A percentile compares a stretch with the other conserved stretches of the same genome.
Conservation (phyloP, 148 eudicot species). For the Pharnaceum exiguum region DNA sequence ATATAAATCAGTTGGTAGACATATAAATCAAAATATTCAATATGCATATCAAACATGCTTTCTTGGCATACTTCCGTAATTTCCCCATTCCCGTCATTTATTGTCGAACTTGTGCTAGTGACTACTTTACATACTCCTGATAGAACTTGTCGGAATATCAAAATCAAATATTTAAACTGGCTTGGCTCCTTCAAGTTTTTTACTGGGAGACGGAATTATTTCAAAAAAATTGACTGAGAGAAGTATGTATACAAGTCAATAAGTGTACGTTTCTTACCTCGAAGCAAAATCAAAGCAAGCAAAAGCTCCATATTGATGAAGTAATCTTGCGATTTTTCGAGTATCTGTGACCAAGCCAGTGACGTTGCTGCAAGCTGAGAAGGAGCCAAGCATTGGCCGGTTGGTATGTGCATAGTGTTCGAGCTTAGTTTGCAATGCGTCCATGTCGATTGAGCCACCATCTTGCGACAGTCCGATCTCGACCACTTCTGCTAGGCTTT, state of each 20-base stretch:
- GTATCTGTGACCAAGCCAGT: slow-evolving; percentile 41
- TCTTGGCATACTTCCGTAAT: too few relatives aligned
- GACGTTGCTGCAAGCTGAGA: slow-evolving; percentile 36
- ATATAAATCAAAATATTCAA: not conserved
- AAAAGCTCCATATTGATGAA: slow-evolving; percentile 43
- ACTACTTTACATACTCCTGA: too few relatives aligned
- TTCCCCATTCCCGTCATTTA: too few relatives aligned
- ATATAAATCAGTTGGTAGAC: not conserved
- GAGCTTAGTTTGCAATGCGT: slow-evolving; percentile 7
- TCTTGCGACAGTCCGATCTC: slow-evolving; percentile 22
- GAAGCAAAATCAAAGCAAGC: slow-evolving; percentile 57
- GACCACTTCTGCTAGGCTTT: slow-evolving; percentile 26
- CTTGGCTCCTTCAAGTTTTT: too few relatives aligned
- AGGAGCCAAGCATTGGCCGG: slow-evolving; percentile 29
- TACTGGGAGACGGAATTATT: too few relatives aligned
- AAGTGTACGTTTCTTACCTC: too few relatives aligned
- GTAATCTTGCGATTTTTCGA: slow-evolving; percentile 28
- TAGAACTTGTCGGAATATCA: too few relatives aligned
- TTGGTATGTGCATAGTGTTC: not conserved
- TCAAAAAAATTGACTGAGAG: too few relatives aligned
- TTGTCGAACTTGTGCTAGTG: too few relatives aligned
- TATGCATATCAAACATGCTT: too few relatives aligned
- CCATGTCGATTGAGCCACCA: slow-evolving; percentile 19
- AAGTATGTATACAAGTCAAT: not conserved
- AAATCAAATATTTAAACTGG: too few relatives aligned